Base-by-base conservation (phyloP, 371 early-diverging fungal species). In the Enterocytospora artemiae region DNA sequence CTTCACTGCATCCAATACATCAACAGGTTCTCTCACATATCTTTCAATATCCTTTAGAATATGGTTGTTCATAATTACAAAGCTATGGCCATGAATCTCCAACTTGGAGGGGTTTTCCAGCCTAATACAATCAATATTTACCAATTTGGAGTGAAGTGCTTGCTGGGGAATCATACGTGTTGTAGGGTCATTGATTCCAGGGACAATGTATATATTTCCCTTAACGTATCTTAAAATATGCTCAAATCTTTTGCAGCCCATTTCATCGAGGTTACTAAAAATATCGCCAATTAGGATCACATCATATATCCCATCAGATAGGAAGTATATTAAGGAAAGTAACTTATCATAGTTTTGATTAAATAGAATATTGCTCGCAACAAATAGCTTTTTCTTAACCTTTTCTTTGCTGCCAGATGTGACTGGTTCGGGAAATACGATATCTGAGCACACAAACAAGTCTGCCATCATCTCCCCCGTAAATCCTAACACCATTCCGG, bases 401-500 rank as follows among this genome's bases (percentile, higher is more conserved):
- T 28, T 22, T 24, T 30, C 28, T 18, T 1, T 22, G 37, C 43
- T 36, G 22, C 51, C 41, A 48, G 14, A 0, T 34, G 33, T 20
- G 5, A 36, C 2, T 28, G 3, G 14, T 16, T 46, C 12, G 7
- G 67, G 67, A 30, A 53, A 59, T 1, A 45, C 9, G 2, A 67
- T 30, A 3, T 67, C 44, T 3, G 4, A 39, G 3, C 48, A 65
- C 1, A 24, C 20, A 36, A 67, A 59, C 1, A 14, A 45, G 22
- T 22, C 37, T 25, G 28, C 32, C 14, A 36, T 27, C 5, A 33
- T 28, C n/a, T 1, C 27, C 12, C 71, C 71, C 0, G 43, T 0
- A 50, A 65, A 51, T 60, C 71, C 66, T n/a, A 71, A 18, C 27
- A 49, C 33, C 66, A 66, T 65, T 41, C 71, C 71, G 3, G 71